A percentile compares a stretch with the other conserved stretches of the same genome.
phyloP scores from a whole-genome alignment of 1,284 basidiomycete species.

The Sutorius eximius region DNA sequence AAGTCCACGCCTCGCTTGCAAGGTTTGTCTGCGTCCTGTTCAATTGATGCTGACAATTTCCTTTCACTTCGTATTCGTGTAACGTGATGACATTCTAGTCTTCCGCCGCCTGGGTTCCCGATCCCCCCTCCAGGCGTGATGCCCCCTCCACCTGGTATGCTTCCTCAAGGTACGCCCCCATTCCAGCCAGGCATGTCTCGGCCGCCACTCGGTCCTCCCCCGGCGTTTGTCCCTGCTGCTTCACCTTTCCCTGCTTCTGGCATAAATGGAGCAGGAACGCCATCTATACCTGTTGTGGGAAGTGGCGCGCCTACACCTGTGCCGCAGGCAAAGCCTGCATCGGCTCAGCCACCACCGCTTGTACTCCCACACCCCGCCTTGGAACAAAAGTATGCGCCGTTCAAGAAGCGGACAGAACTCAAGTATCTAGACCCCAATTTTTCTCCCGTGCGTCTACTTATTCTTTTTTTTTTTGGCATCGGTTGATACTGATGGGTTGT shows the following conservation, averaged over 20 bases:
- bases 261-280: slow-evolving; percentile 20
- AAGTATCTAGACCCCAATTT: slow-evolving; percentile 79
- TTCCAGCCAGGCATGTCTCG: slow-evolving; percentile 42
- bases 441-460: slow-evolving; percentile 57
- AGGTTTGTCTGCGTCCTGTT: slow-evolving; percentile 25
- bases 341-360: slow-evolving; percentile 38
- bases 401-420: slow-evolving; percentile 77
- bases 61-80: slow-evolving; percentile 9
- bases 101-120: slow-evolving; percentile 46
- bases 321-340: slow-evolving; percentile 18
- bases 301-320: slow-evolving; percentile 26
- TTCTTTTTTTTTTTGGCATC: neutral
- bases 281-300: slow-evolving; percentile 12
- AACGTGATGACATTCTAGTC: slow-evolving; percentile 33
- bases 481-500: slow-evolving; percentile 2
- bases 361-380: slow-evolving; percentile 57
- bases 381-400: slow-evolving; percentile 64
- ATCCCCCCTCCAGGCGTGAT: slow-evolving; percentile 39
- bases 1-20: slow-evolving; percentile 24
- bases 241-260: slow-evolving; percentile 22
- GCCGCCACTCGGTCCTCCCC: slow-evolving; percentile 40
- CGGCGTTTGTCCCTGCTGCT: slow-evolving; percentile 37
- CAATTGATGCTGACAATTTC: slow-evolving; percentile 20
- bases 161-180: slow-evolving; percentile 37
- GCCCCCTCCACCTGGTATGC: slow-evolving; percentile 37